A percentile compares a stretch with the other conserved stretches of the same genome.
phyloP scores from a whole-genome alignment of 805 yeast species.

The Pichia manshurica region DNA sequence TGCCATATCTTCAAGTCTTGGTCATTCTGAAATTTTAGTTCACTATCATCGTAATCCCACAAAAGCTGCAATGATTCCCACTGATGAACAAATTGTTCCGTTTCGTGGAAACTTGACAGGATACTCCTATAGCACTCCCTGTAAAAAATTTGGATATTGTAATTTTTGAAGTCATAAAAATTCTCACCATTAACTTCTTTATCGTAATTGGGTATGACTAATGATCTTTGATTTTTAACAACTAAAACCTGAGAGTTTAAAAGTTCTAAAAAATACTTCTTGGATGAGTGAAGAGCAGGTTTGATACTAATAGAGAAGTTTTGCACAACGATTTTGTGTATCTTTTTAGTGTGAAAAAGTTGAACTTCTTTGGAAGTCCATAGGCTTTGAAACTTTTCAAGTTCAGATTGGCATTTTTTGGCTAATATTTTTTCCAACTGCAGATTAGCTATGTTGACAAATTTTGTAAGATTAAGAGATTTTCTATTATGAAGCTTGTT shows the following conservation, averaged over 20 bases:
- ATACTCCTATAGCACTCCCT: not conserved
- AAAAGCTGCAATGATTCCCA: conserved; percentile 56
- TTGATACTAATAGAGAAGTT: conserved; percentile 33
- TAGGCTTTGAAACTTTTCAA: conserved; percentile 5
- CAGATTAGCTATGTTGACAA: conserved; percentile 33
- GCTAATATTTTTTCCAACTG: conserved; percentile 27
- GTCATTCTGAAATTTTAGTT: conserved; percentile 33
- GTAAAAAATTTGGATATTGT: not conserved
- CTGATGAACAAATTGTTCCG: not conserved
- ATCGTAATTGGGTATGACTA: conserved; percentile 21
- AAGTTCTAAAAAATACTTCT: conserved; percentile 24
- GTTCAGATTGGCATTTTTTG: conserved; percentile 22
- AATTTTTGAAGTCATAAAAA: not conserved
- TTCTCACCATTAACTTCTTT: too few species aligned
- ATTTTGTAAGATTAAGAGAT: conserved; percentile 8
- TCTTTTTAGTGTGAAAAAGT: not conserved
- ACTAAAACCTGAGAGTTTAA: conserved; percentile 24
- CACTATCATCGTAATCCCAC: conserved; percentile 50
- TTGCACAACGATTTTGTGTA: conserved; percentile 34
- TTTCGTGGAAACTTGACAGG: not conserved
- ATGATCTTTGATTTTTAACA: conserved; percentile 24
- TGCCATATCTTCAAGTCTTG: conserved; percentile 44
- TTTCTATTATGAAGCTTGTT: too few species aligned
- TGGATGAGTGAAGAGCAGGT: conserved; percentile 39
- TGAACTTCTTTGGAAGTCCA: conserved; percentile 22